These are phyloP conservation scores for Suillus luteus DNA, from an alignment of 768 basidiomycete species.

Conservation along the genomic window DNA sequence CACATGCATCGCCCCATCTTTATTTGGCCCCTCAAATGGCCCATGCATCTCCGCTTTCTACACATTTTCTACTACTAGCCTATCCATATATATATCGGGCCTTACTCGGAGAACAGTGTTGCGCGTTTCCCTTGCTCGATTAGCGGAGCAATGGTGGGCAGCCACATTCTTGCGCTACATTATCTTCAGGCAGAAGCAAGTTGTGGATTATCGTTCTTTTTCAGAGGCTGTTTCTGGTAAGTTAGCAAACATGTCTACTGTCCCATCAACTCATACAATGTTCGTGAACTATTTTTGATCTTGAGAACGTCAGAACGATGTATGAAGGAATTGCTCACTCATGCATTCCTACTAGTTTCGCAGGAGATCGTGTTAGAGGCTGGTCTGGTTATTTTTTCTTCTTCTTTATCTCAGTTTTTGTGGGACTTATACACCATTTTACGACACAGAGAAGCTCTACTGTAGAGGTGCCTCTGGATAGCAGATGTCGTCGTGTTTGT, in stretches of 20 bases:
- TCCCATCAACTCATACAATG: conserved; percentile 17
- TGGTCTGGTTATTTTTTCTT: background rate
- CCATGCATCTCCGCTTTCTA: background rate
- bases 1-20: background rate
- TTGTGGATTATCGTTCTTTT: background rate
- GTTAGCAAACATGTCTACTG: background rate
- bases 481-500: conserved; percentile 46
- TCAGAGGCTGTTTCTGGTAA: background rate
- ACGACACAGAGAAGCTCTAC: no score
- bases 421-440: background rate
- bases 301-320: conserved; percentile 69
- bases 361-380: background rate
- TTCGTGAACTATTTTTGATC: no score
- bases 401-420: background rate
- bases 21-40: background rate
- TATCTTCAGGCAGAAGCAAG: background rate
- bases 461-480: no score
- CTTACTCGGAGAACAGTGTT: background rate
- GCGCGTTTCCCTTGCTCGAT: background rate
- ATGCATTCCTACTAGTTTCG: background rate
- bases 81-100: background rate
- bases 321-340: background rate
- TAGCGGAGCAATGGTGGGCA: background rate
- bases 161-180: background rate
- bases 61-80: no score